Percentiles rank a stretch among this genome's conserved stretches.
These are phyloP conservation scores for Dryadomyces sulphureus DNA, from an alignment of 2,329 filamentous ascomycete genomes.

Conservation along the genomic window DNA sequence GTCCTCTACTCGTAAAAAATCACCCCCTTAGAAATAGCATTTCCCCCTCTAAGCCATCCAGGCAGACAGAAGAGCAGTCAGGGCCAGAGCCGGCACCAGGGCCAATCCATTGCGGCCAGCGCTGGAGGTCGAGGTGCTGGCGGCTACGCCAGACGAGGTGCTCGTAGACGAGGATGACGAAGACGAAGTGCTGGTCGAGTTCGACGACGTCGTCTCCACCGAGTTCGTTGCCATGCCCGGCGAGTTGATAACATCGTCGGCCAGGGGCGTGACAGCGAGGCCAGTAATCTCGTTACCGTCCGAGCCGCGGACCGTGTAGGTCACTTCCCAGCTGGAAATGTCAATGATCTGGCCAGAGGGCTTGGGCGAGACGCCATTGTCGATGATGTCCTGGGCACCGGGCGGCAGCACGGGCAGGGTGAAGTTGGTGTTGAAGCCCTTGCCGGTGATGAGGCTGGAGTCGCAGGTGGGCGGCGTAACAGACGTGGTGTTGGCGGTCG, in stretches of 20 bases:
- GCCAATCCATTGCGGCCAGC: conserved; percentile 6
- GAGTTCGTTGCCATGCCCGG: conserved; percentile 22
- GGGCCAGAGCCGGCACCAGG: conserved; percentile 2
- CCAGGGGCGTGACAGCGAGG: conserved; percentile 32
- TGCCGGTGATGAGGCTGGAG: conserved; percentile 44
- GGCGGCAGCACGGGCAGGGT: conserved; percentile 54
- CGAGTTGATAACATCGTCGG: conserved; percentile 29
- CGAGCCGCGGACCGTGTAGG: conserved; percentile 45
- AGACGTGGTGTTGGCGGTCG: conserved; percentile 36
- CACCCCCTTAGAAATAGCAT: background rate
- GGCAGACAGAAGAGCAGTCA: conserved; percentile 4
- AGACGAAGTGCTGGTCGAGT: background rate
- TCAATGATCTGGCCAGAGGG: conserved; percentile 50
- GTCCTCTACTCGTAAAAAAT: too few relatives aligned
- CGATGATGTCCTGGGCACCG: conserved; percentile 57
- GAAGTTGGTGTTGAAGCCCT: conserved; percentile 66
- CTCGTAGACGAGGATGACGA: conserved; percentile 1
- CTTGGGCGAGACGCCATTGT: conserved; percentile 55
- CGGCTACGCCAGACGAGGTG: background rate
- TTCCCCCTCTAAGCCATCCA: conserved; percentile 3
- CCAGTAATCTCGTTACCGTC: conserved; percentile 42
- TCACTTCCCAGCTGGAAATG: conserved; percentile 40
- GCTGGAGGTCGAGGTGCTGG: background rate
- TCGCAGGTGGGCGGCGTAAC: conserved; percentile 48
- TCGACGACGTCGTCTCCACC: conserved; percentile 8